Percentiles rank a stretch among this genome's conserved stretches.
These are phyloP conservation scores for Metschnikowia lunata DNA, from an alignment of 805 yeast genomes.

Conservation along the genomic window DNA sequence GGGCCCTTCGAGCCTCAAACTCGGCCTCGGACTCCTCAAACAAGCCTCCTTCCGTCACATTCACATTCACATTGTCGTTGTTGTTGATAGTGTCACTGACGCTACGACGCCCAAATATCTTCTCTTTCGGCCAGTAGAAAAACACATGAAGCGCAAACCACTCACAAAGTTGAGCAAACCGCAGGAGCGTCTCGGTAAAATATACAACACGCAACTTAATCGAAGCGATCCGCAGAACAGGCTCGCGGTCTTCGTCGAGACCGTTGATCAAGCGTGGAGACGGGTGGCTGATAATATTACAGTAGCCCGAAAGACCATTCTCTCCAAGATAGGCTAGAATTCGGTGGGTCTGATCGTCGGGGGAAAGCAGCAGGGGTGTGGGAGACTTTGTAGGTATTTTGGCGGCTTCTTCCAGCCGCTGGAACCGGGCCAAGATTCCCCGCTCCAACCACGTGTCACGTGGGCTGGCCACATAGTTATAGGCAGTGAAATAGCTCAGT, in stretches of 20 bases:
- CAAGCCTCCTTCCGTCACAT: neutral
- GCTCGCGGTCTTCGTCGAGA: constrained; percentile 2
- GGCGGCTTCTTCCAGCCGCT: constrained; percentile 5
- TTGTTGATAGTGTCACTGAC: neutral
- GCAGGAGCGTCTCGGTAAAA: constrained; percentile 18
- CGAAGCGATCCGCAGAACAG: constrained; percentile 13
- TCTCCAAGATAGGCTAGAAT: constrained; percentile 10
- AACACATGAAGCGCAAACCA: constrained; percentile 9
- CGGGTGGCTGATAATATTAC: constrained; percentile 29
- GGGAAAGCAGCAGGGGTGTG: neutral
- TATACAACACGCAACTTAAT: constrained; percentile 19
- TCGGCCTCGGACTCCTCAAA: constrained; percentile 4
- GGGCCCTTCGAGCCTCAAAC: constrained; percentile 4
- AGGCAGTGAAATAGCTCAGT: constrained; percentile 61
- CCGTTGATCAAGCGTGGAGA: constrained; percentile 23
- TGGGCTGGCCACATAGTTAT: constrained; percentile 46
- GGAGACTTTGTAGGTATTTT: neutral
- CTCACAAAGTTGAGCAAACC: constrained; percentile 21
- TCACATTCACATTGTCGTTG: too few species aligned
- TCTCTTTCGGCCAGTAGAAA: constrained; percentile 1
- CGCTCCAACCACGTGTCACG: constrained; percentile 47
- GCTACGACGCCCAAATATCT: neutral
- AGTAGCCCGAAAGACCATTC: constrained; percentile 23
- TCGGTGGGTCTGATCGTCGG: constrained; percentile 1
- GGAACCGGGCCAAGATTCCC: neutral